Evolutionary conservation across 441 rosid genomes (phyloP).

Genomic region (Mallotus japonicus): DNA sequence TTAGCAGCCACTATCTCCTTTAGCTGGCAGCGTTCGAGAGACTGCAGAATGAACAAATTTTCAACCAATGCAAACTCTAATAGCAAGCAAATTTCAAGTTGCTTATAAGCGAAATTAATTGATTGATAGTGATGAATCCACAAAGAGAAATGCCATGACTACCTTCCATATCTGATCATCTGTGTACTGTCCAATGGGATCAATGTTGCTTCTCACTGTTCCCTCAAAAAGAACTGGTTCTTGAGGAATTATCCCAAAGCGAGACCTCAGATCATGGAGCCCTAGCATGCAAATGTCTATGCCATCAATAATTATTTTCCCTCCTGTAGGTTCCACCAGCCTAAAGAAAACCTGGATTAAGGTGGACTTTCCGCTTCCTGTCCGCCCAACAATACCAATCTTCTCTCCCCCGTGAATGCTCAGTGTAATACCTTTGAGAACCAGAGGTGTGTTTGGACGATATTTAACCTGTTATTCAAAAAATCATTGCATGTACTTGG

Average conservation of each 20-base stretch:
- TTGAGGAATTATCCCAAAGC: slow-evolving; percentile 94
- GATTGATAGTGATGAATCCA: background rate
- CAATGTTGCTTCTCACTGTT: slow-evolving; percentile 87
- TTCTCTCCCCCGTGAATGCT: slow-evolving; percentile 86
- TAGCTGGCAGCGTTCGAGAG: slow-evolving; percentile 91
- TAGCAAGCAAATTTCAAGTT: background rate
- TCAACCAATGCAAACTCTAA: background rate
- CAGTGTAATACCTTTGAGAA: slow-evolving; percentile 74
- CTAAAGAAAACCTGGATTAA: slow-evolving; percentile 85
- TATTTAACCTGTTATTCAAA: slow-evolving; percentile 62
- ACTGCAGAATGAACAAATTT: slow-evolving; percentile 33
- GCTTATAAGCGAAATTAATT: background rate
- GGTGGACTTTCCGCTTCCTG: slow-evolving; percentile 96
- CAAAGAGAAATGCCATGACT: slow-evolving; percentile 11
- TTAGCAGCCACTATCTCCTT: slow-evolving; percentile 72
- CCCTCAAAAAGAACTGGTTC: slow-evolving; percentile 98
- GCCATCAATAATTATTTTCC: slow-evolving; percentile 74
- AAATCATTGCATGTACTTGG: slow-evolving; percentile 2
- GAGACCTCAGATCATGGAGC: slow-evolving; percentile 86
- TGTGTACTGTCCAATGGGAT: slow-evolving; percentile 68
- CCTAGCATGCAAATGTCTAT: slow-evolving; percentile 71
- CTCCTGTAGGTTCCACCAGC: slow-evolving; percentile 84
- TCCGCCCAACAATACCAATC: slow-evolving; percentile 88
- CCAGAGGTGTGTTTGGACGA: slow-evolving; percentile 82
- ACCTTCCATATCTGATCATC: slow-evolving; percentile 97